phyloP scores from a whole-genome alignment of 306 rosid genomes.

The Rosa persica region DNA sequence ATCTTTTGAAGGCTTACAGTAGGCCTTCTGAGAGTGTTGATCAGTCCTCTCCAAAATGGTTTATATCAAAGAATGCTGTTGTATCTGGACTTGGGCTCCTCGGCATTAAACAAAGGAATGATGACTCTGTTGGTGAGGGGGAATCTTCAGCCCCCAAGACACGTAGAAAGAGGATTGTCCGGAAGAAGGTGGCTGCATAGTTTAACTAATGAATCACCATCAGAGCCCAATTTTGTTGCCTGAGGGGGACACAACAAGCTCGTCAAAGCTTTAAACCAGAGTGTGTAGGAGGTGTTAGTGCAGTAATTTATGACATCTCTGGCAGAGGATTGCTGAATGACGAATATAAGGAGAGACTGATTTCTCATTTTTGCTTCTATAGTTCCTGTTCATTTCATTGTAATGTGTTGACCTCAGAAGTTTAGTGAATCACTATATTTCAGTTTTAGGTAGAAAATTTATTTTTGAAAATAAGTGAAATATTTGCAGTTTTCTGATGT shows the following conservation, averaged over 20 bases:
- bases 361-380: not conserved
- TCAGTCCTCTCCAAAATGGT: slow-evolving; percentile 76
- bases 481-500: not conserved
- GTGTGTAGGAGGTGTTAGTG: slow-evolving; percentile 8
- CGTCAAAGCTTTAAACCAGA: not conserved
- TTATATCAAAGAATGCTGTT: slow-evolving; percentile 84
- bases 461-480: not conserved
- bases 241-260: slow-evolving; percentile 22
- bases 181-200: slow-evolving; percentile 80
- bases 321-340: slow-evolving; percentile 13
- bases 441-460: not conserved
- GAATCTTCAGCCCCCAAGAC: slow-evolving; percentile 69
- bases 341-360: slow-evolving; percentile 7
- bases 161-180: slow-evolving; percentile 78
- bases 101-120: slow-evolving; percentile 75
- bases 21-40: slow-evolving; percentile 66
- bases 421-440: slow-evolving; percentile 4
- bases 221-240: slow-evolving; percentile 52
- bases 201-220: slow-evolving; percentile 12
- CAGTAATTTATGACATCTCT: slow-evolving; percentile 14
- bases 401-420: not conserved
- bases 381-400: not conserved
- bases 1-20: slow-evolving; percentile 72
- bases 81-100: slow-evolving; percentile 97
- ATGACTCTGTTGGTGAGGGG: slow-evolving; percentile 42